phyloP scores from a whole-genome alignment of 805 yeast species.

The Yamadazyma sp. region DNA sequence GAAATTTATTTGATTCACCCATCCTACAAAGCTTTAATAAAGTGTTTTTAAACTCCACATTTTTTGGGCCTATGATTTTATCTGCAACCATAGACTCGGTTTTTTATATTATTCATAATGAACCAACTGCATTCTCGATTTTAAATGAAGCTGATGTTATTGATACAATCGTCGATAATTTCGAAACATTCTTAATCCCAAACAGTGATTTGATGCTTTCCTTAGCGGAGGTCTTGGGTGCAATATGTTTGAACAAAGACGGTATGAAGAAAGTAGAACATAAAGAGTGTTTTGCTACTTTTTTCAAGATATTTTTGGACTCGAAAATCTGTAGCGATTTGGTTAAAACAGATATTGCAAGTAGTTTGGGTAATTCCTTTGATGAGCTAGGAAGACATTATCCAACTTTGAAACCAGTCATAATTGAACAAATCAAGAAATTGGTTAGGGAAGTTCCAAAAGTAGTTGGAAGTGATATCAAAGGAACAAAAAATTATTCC shows the following conservation, averaged over 20 bases:
- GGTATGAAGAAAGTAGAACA: conserved; percentile 61
- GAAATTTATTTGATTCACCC: conserved; percentile 84
- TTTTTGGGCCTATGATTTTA: conserved; percentile 67
- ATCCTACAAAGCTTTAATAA: conserved; percentile 59
- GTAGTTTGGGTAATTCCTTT: conserved; percentile 61
- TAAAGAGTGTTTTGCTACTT: conserved; percentile 34
- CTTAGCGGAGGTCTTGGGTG: conserved; percentile 75
- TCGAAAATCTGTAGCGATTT: conserved; percentile 52
- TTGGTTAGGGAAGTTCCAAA: conserved; percentile 46
- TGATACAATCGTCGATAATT: conserved; percentile 58
- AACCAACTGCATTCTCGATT: conserved; percentile 83
- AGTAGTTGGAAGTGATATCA: conserved; percentile 23
- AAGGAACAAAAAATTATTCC: conserved; percentile 39
- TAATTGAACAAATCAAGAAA: conserved; percentile 46
- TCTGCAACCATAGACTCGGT: conserved; percentile 62
- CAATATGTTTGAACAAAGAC: conserved; percentile 71
- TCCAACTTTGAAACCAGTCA: conserved; percentile 62
- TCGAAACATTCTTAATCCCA: conserved; percentile 53
- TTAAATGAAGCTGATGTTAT: conserved; percentile 76
- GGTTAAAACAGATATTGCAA: conserved; percentile 41
- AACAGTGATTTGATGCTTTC: conserved; percentile 56
- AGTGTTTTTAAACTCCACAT: conserved; percentile 51
- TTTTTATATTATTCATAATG: conserved; percentile 75
- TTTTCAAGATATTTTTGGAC: conserved; percentile 49
- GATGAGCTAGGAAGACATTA: conserved; percentile 85